phyloP scores from a whole-genome alignment of 2,329 filamentous ascomycete genomes.

The Trichoderma aggressivum region DNA sequence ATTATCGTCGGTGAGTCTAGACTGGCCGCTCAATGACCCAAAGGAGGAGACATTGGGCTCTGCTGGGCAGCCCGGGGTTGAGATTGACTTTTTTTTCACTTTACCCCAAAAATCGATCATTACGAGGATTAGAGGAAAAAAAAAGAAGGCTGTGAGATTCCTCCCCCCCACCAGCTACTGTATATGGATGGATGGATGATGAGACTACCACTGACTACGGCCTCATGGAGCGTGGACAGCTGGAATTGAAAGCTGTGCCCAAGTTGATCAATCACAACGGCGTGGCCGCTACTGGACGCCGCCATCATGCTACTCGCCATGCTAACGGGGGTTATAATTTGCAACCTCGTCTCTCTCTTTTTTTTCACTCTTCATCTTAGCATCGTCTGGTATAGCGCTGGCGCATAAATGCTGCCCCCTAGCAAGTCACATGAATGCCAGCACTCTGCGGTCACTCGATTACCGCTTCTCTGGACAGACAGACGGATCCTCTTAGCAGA shows the following conservation, averaged over 20 bases:
- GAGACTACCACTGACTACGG: neutral
- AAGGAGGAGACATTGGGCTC: neutral
- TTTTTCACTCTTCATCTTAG: neutral
- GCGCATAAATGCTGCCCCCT: constrained; percentile 7
- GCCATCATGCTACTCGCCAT: neutral
- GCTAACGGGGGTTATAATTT: neutral
- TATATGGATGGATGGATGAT: neutral
- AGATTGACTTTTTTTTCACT: neutral
- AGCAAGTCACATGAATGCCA: constrained; percentile 11
- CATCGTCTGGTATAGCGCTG: constrained; percentile 1
- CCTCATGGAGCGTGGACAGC: neutral
- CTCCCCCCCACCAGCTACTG: neutral
- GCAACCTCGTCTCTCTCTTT: neutral
- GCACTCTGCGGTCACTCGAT: constrained; percentile 9
- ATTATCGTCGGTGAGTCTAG: neutral
- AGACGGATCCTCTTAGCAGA: constrained; percentile 9
- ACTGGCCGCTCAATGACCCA: neutral
- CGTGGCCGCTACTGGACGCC: neutral
- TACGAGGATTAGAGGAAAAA: neutral
- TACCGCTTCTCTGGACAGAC: neutral
- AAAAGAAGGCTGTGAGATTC: neutral
- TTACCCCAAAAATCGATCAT: neutral
- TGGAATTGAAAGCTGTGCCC: neutral
- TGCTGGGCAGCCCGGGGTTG: neutral
- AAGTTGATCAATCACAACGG: neutral